phyloP scores from a whole-genome alignment of 352 stramenopile genomes.

The Phytophthora megakarya region DNA sequence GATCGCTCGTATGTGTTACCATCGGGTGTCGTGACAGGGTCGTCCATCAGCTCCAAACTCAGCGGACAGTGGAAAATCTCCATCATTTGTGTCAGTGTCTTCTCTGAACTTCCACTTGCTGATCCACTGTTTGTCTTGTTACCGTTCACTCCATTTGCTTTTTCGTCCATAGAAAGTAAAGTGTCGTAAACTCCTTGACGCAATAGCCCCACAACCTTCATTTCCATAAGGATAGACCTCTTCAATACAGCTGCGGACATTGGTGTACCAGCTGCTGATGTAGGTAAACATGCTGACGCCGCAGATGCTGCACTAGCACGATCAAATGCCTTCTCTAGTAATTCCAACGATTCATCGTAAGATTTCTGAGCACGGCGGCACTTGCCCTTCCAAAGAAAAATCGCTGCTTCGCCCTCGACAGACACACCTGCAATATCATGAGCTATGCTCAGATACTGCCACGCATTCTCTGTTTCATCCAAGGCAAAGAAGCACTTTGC shows the following conservation, averaged over 20 bases:
- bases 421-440: slow-evolving; percentile 42
- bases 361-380: slow-evolving; percentile 60
- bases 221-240: slow-evolving; percentile 64
- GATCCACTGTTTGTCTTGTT: slow-evolving; percentile 1
- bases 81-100: slow-evolving; percentile 69
- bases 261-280: slow-evolving; percentile 29
- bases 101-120: slow-evolving; percentile 29
- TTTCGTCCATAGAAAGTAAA: slow-evolving; percentile 40
- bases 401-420: slow-evolving; percentile 49
- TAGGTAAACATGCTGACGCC: slow-evolving; percentile 37
- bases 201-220: slow-evolving; percentile 62
- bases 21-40: slow-evolving; percentile 73
- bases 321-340: slow-evolving; percentile 63
- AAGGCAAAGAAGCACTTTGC: slow-evolving; percentile 71
- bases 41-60: slow-evolving; percentile 80
- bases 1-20: slow-evolving; percentile 79
- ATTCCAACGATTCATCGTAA: slow-evolving; percentile 51
- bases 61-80: slow-evolving; percentile 74
- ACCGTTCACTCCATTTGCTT: slow-evolving; percentile 6
- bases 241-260: slow-evolving; percentile 43
- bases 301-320: slow-evolving; percentile 46
- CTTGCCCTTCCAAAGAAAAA: slow-evolving; percentile 67
- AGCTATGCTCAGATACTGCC: slow-evolving; percentile 47
- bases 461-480: slow-evolving; percentile 51
- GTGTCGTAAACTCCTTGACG: slow-evolving; percentile 52